A percentile compares a stretch with the other conserved stretches of the same genome.
Evolutionary conservation across 2,329 filamentous ascomycete genomes (phyloP).

Genomic region (Lachnellula cervina): DNA sequence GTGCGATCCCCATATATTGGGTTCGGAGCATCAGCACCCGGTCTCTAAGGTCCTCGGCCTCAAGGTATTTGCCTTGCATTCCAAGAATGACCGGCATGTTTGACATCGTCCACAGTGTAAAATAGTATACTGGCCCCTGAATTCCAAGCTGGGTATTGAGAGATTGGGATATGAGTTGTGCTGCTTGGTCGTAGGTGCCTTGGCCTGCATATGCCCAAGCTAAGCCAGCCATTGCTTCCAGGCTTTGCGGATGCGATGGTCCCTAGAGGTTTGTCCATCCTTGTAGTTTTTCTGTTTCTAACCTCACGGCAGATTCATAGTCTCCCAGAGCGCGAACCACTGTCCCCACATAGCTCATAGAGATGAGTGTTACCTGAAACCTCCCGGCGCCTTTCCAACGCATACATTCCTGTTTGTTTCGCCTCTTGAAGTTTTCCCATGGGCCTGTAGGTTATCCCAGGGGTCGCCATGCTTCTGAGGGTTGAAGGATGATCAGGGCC

Average conservation of each 20-base stretch:
- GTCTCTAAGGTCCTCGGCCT: conserved; percentile 1
- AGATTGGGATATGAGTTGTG: not conserved
- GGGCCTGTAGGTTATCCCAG: not conserved
- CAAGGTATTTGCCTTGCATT: conserved; percentile 1
- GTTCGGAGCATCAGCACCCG: not conserved
- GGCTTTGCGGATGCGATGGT: not conserved
- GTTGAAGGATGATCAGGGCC: not conserved
- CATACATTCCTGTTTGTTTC: not conserved
- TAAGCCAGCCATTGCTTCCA: conserved; percentile 3
- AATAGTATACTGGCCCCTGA: not conserved
- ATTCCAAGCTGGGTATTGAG: not conserved
- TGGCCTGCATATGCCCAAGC: not conserved
- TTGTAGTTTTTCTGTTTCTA: not conserved
- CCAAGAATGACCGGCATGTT: conserved; percentile 3
- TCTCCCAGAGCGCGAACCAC: not conserved
- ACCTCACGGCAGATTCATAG: not conserved
- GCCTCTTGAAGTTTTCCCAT: not conserved
- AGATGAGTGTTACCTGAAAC: not conserved
- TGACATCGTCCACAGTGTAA: conserved; percentile 6
- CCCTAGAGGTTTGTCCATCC: conserved; percentile 1
- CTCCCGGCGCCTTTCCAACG: not conserved
- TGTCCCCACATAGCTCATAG: not conserved
- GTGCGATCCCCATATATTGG: not conserved
- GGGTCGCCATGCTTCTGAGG: not conserved
- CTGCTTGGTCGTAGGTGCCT: not conserved